These are phyloP conservation scores for Striga asiatica DNA, from an alignment of 257 asterid genomes.

Conservation along the genomic window DNA sequence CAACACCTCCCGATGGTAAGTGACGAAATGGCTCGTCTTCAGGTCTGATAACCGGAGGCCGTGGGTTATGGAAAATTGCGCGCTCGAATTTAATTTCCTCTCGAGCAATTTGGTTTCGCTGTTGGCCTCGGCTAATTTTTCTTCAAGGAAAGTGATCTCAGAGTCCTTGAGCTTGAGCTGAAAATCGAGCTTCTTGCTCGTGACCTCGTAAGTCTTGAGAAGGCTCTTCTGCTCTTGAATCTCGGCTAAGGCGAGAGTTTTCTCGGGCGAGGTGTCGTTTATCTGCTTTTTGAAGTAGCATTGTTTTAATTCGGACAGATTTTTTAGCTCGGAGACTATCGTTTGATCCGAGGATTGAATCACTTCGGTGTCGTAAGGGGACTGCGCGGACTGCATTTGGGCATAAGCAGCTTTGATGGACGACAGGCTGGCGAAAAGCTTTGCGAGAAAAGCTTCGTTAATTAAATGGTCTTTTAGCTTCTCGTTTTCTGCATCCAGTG, in stretches of 20 bases:
- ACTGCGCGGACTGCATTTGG: constrained; percentile 55
- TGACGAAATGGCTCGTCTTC: constrained; percentile 36
- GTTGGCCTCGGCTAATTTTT: constrained; percentile 43
- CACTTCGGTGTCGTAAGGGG: constrained; percentile 69
- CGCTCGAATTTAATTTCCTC: constrained; percentile 55
- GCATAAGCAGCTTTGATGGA: constrained; percentile 70
- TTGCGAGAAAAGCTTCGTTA: constrained; percentile 56
- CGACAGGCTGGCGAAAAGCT: constrained; percentile 54
- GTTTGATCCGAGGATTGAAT: constrained; percentile 61
- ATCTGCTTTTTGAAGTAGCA: constrained; percentile 46
- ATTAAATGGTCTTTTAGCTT: constrained; percentile 10
- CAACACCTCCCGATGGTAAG: constrained; percentile 27
- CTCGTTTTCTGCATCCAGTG: constrained; percentile 25
- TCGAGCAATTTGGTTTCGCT: constrained; percentile 45
- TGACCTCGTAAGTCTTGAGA: constrained; percentile 44
- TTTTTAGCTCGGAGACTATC: constrained; percentile 50
- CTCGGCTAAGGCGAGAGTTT: constrained; percentile 37
- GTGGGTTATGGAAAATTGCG: constrained; percentile 33
- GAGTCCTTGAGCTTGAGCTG: constrained; percentile 60
- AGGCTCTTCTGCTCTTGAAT: constrained; percentile 58
- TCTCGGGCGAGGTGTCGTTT: constrained; percentile 40
- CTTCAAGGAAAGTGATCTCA: constrained; percentile 42
- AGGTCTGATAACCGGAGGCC: constrained; percentile 35
- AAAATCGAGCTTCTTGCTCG: constrained; percentile 54
- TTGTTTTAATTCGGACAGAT: constrained; percentile 56